A percentile compares a stretch with the other conserved stretches of the same genome.
These are phyloP conservation scores for Bonia amplexicaulis DNA, from an alignment of 176 grass and related monocot genomes.

Conservation along the genomic window DNA sequence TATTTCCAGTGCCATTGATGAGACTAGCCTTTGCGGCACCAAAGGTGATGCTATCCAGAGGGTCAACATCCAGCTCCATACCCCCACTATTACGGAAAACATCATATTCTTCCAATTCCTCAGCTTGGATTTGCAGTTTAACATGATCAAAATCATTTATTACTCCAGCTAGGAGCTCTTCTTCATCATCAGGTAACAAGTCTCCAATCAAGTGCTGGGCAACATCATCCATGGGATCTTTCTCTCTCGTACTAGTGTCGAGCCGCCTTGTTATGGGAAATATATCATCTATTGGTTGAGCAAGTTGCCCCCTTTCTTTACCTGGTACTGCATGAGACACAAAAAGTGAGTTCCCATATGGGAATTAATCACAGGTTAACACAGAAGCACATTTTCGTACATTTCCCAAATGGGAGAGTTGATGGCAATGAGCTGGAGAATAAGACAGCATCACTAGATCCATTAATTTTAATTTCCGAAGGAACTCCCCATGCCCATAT, in stretches of 20 bases:
- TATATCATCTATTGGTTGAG: constrained; percentile 22
- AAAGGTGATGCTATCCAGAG: constrained; percentile 29
- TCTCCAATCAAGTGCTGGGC: constrained; percentile 26
- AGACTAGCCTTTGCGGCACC: constrained; percentile 30
- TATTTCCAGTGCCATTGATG: constrained; percentile 26
- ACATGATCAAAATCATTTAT: constrained; percentile 50
- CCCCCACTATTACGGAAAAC: constrained; percentile 50
- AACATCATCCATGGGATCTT: constrained; percentile 33
- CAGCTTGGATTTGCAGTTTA: constrained; percentile 31
- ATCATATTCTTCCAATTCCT: constrained; percentile 54
- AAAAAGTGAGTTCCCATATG: constrained; percentile 7
- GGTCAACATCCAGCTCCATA: constrained; percentile 49
- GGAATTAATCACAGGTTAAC: background rate
- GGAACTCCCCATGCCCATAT: constrained; percentile 36
- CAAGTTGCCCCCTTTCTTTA: background rate
- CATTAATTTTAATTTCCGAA: constrained; percentile 21
- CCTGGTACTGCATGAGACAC: constrained; percentile 11
- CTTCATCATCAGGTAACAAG: constrained; percentile 51
- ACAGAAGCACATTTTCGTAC: constrained; percentile 7
- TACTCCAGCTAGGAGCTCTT: constrained; percentile 50
- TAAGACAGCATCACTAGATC: constrained; percentile 32
- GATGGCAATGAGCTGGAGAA: constrained; percentile 49
- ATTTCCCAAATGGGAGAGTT: constrained; percentile 25
- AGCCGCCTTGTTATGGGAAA: constrained; percentile 7
- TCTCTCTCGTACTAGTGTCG: background rate